Conservation (phyloP, 2,329 filamentous ascomycete genomes). For the Cytospora leucostoma region DNA sequence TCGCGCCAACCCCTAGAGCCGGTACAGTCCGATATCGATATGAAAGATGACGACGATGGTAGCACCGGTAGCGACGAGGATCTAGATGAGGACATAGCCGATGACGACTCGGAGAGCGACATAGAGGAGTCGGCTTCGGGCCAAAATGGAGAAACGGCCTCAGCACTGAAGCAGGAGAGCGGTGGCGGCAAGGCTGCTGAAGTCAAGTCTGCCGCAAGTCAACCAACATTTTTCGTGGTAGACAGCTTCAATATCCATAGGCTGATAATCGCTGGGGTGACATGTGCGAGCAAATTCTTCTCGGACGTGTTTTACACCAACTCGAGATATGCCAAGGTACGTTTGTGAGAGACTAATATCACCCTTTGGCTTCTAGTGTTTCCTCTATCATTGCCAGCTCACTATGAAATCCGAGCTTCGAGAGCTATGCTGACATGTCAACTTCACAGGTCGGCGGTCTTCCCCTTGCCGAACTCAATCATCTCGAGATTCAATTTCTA, state of each 20-base stretch:
- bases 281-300: slow-evolving; percentile 99
- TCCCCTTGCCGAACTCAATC: slow-evolving; percentile 88
- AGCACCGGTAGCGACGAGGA: slow-evolving; percentile 43
- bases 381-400: slow-evolving; percentile 11
- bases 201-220: slow-evolving; percentile 31
- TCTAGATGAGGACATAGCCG: slow-evolving; percentile 54
- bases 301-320: slow-evolving; percentile 99
- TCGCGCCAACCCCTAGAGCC: slow-evolving; percentile 32
- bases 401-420: background rate
- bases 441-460: slow-evolving; percentile 80
- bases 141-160: slow-evolving; percentile 14
- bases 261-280: slow-evolving; percentile 93
- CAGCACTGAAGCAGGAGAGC: slow-evolving; percentile 31
- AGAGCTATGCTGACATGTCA: background rate
- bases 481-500: slow-evolving; percentile 93
- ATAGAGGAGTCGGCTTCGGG: slow-evolving; percentile 33
- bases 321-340: slow-evolving; percentile 96
- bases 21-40: slow-evolving; percentile 37
- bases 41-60: slow-evolving; percentile 38
- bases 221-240: slow-evolving; percentile 78
- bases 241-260: slow-evolving; percentile 99
- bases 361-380: background rate
- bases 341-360: slow-evolving; percentile 32
- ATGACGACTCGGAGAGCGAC: slow-evolving; percentile 45
- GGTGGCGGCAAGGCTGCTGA: slow-evolving; percentile 24